Evolutionary conservation across 2,329 filamentous ascomycete genomes (phyloP), one percentile per base, ranked within the genome.

Genomic region (Sarocladium brachiariae): DNA sequence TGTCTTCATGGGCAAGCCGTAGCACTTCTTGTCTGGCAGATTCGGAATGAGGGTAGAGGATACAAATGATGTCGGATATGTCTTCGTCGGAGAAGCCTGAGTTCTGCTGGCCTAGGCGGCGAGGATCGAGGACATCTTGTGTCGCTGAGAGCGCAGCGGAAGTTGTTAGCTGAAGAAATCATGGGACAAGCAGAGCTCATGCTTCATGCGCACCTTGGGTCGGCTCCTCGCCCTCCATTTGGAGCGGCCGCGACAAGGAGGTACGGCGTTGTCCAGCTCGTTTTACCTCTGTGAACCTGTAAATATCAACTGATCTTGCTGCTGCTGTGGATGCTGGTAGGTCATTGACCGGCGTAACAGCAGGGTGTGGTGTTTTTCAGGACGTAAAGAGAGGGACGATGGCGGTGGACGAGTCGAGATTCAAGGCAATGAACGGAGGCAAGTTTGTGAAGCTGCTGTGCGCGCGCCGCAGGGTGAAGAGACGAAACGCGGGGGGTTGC

Each of bases 11-110:
- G 52, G 75, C 76, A 27, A 81, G 70, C 4, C 69, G 65, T 54
- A 68, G 64, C n/a, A 92, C 82, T 58, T 91, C 87, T 55, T 75
- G 73, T 55, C 85, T 83, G 18, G 92, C 89, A 19, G 80, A 78
- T 34, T 81, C 74, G 2, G 89, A 88, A 56, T 81, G 81, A 10
- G 92, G 91, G 58, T 95, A 84, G 24, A 97, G 77, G 52, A 96
- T 83, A 69, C 90, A 95, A 56, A 96, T 81, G 58, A 96, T 89
- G 68, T 96, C 91, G 54, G 88, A 81, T 47, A 93, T 80, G 64
- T 96, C 91, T 56, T 87, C 80, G 58, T 91, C 85, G 50, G 80
- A 85, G 54, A 96, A 83, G 51, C 88, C 89, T 35, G 89, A 93
- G 63, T 89, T 87, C 66, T 89, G 86, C 63, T 85, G 77, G 51